Percentiles rank a stretch among this genome's conserved stretches.
Conservation (phyloP, 306 rosid genomes). For the Chamaecrista fasciculata region DNA sequence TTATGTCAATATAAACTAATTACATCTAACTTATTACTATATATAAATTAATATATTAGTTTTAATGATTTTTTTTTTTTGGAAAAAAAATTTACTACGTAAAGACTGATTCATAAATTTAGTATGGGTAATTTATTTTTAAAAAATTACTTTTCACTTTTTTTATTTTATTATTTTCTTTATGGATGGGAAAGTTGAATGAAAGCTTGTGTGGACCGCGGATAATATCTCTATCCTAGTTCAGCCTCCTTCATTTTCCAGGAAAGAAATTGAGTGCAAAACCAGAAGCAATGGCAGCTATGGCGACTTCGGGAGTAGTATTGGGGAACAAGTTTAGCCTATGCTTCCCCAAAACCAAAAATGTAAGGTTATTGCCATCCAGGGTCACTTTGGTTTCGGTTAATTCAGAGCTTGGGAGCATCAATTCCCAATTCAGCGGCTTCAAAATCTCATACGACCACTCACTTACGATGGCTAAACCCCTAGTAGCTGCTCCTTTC, state of each 20-base stretch:
- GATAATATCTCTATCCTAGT: not conserved
- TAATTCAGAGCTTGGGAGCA: constrained; percentile 55
- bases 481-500: constrained; percentile 28
- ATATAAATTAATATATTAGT: too few relatives aligned
- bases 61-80: too few relatives aligned
- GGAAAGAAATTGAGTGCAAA: too few relatives aligned
- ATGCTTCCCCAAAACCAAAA: constrained; percentile 17
- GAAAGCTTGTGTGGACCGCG: not conserved
- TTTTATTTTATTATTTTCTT: too few relatives aligned
- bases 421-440: constrained; percentile 69
- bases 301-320: constrained; percentile 23
- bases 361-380: constrained; percentile 4
- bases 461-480: constrained; percentile 26
- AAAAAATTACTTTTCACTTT: too few relatives aligned
- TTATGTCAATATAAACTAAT: too few relatives aligned
- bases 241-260: not conserved
- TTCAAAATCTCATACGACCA: constrained; percentile 49
- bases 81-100: too few relatives aligned
- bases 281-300: constrained; percentile 50
- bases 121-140: too few relatives aligned
- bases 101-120: too few relatives aligned
- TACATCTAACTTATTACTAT: too few relatives aligned
- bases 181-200: too few relatives aligned
- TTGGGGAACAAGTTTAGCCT: constrained; percentile 18
- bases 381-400: constrained; percentile 15